Percentiles rank a stretch among this genome's conserved stretches.
Evolutionary conservation across 805 yeast species (phyloP).

Genomic region (Metschnikowia continentalis): DNA sequence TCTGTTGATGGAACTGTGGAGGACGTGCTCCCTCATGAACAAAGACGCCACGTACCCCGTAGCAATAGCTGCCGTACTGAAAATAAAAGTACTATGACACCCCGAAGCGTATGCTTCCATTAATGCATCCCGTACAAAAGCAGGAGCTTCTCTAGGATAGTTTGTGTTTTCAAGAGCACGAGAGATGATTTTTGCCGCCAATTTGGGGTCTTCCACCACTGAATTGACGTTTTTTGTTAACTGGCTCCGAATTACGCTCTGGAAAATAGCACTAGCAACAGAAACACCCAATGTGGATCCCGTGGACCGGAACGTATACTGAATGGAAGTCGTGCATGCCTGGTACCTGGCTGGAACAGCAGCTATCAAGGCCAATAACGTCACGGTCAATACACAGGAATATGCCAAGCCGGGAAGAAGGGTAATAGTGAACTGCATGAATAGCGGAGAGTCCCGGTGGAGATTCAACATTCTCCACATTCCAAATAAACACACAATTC

Average conservation of each 20-base stretch:
- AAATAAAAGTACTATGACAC: conserved; percentile 50
- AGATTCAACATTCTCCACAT: conserved; percentile 30
- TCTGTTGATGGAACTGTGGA: conserved; percentile 51
- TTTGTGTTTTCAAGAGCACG: conserved; percentile 55
- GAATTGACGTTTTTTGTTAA: conserved; percentile 15
- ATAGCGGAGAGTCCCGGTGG: conserved; percentile 25
- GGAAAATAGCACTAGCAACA: conserved; percentile 63
- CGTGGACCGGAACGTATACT: conserved; percentile 80
- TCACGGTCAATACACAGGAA: conserved; percentile 64
- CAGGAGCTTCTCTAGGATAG: conserved; percentile 52
- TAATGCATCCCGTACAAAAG: conserved; percentile 43
- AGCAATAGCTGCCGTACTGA: conserved; percentile 39
- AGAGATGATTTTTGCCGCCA: conserved; percentile 42
- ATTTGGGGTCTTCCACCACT: conserved; percentile 19
- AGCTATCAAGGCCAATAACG: conserved; percentile 70
- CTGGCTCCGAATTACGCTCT: conserved; percentile 35
- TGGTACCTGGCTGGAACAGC: conserved; percentile 66
- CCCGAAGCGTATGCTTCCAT: conserved; percentile 49
- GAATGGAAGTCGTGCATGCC: conserved; percentile 85
- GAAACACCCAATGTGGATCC: conserved; percentile 86
- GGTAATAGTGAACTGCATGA: conserved; percentile 42
- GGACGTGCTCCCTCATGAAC: conserved; percentile 53
- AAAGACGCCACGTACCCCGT: conserved; percentile 41
- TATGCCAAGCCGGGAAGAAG: conserved; percentile 61
- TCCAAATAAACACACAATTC: conserved; percentile 47